A percentile compares a stretch with the other conserved stretches of the same genome.
Conservation (phyloP, 257 asterid genomes). For the Solanum ossicruentum region DNA sequence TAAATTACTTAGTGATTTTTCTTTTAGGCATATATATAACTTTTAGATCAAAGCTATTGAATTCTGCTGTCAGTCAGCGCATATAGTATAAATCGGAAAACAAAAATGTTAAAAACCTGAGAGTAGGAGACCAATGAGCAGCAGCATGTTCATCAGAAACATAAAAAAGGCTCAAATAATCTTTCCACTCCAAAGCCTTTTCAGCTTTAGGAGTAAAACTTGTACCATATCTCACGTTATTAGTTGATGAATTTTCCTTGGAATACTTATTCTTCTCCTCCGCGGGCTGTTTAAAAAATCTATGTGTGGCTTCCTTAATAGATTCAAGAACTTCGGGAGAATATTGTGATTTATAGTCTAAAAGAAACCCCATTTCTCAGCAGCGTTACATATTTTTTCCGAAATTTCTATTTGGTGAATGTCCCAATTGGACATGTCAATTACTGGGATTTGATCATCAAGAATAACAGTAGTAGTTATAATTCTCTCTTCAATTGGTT, state of each 20-base stretch:
- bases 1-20: too few species aligned
- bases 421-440: slow-evolving; percentile 14
- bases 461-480: not conserved
- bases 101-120: slow-evolving; percentile 1
- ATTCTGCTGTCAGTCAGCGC: not conserved
- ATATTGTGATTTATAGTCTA: slow-evolving; percentile 19
- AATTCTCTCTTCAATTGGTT: slow-evolving; percentile 11
- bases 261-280: slow-evolving; percentile 16
- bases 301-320: slow-evolving; percentile 9
- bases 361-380: slow-evolving; percentile 22
- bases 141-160: slow-evolving; percentile 13
- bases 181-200: slow-evolving; percentile 30
- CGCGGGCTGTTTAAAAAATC: slow-evolving; percentile 8
- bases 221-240: slow-evolving; percentile 13
- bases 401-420: not conserved
- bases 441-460: slow-evolving; percentile 11
- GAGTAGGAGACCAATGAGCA: slow-evolving; percentile 11
- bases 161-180: slow-evolving; percentile 18
- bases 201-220: slow-evolving; percentile 20
- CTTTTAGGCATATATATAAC: not conserved
- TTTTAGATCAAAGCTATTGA: too few species aligned
- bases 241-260: slow-evolving; percentile 2
- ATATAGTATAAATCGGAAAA: not conserved
- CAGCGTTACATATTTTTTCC: slow-evolving; percentile 1
- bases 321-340: slow-evolving; percentile 10